Evolutionary conservation across 2,329 filamentous ascomycete species (phyloP), one percentile per base, ranked within the genome.

Genomic region (Pseudogymnoascus destructans): DNA sequence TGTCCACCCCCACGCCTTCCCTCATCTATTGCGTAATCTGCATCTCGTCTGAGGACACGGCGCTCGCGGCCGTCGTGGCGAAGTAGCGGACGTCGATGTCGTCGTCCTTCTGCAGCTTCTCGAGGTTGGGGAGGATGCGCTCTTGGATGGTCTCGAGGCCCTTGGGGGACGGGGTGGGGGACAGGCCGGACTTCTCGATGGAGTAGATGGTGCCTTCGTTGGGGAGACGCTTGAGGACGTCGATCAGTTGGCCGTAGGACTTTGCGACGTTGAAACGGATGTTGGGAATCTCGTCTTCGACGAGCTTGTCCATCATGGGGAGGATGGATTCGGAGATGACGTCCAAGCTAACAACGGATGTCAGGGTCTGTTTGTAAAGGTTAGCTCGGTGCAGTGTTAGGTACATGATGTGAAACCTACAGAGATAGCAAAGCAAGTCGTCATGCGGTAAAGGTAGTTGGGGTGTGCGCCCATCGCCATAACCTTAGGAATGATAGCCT

Each of bases 211-310:
- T 97, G 61, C 90, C 90, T 69, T 93, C 80, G 58, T 91, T 87
- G 2, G 93, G 92, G 59, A 98, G 79, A 66, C 89, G 87, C 73
- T 92, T 90, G 68, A 98, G 79, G n/a, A 91, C 90, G 65, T 87
- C 85, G 67, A 97, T 90, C 60, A 98, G 77, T 57, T 93, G 85
- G 19, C 84, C 83, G 70, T 97, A 98, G 52, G 93, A 97, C 77
- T 98, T 98, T 66, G 93, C 93, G 54, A 98, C 93, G 73, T 98
- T 98, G 81, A 98, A 98, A 57, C 93, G 89, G 70, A 98, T 98
- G 75, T 98, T 98, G 65, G 93, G 93, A 63, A 98, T 98, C 46
- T 95, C 90, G 70, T 98, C 93, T 49, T 82, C 81, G 57, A 95
- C 89, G 58, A 98, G 86, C 75, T 92, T 89, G 73, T 95, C 89